Base-by-base conservation (phyloP, 257 asterid genomes). In the Jacaranda copaia region DNA sequence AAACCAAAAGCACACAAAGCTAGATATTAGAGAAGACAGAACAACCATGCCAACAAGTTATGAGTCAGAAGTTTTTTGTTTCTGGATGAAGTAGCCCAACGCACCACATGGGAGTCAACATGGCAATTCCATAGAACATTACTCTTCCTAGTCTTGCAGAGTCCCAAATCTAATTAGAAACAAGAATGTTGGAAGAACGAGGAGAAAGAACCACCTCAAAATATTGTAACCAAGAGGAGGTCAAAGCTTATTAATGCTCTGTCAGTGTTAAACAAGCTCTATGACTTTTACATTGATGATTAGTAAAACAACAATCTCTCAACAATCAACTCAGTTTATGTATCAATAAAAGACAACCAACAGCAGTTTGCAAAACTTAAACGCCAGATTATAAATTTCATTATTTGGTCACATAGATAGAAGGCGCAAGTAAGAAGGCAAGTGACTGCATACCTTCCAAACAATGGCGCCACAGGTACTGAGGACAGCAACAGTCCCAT, bases 391-490 rank as follows among this genome's bases (percentile, higher is more conserved):
- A 40, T 39, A 57, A 61, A 58, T 51, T 25, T 59, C 74, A 52
- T 68, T 60, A 42, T 35, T 4, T 38, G 16, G 55, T 38, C 56
- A 43, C 62, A 51, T 43, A 14, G n/a, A 12, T 11, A 65, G 14
- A 62, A 67, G 32, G 32, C 63, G 53, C 52, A 18, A 73, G 51
- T 62, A 39, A 52, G 65, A 69, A 74, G 58, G 43, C 42, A 51
- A 74, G 43, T 69, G 68, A 59, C 75, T 74, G 45, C 85, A n/a
- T 82, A 91, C 98, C 96, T 86, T 92, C 98, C 98, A 94, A 57
- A 87, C 52, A 56, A 87, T 79, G 81, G 92, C 84, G 69, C 98
- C 97, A 61, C 62, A 83, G n/a, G 85, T 57, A 79, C 81, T 86
- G 78, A 92, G 77, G 61, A 75, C 86, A 77, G 75, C 81, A 40